These are phyloP conservation scores for Starmerella tilneyi DNA, from an alignment of 805 yeast species.

Conservation along the genomic window DNA sequence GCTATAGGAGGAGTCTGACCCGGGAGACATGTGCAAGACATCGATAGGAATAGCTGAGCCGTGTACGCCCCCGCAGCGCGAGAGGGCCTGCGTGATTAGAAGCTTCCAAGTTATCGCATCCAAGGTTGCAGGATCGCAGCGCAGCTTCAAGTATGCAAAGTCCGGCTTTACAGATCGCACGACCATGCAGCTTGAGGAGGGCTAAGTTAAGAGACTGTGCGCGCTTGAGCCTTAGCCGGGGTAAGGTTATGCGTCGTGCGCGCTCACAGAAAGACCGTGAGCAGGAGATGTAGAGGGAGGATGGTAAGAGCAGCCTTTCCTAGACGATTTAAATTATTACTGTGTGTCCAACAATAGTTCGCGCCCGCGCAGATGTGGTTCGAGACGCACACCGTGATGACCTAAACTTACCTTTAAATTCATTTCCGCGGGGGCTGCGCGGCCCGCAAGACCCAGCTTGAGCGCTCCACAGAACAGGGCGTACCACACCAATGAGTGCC, in stretches of 20 bases:
- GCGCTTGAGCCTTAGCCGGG: no score
- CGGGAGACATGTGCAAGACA: conserved; percentile 17
- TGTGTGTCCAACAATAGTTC: no score
- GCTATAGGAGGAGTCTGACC: not conserved
- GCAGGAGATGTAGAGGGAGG: no score
- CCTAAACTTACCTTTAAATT: not conserved
- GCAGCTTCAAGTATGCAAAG: conserved; percentile 29
- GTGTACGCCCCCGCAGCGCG: conserved; percentile 26
- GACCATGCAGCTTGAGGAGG: conserved; percentile 7
- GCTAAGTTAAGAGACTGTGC: not conserved
- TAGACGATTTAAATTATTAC: no score
- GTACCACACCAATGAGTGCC: not conserved
- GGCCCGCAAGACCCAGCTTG: no score
- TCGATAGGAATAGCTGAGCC: conserved; percentile 29
- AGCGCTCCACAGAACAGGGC: no score
- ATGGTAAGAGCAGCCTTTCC: no score
- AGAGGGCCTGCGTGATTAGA: conserved; percentile 22
- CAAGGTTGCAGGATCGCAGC: conserved; percentile 16
- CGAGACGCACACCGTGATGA: no score
- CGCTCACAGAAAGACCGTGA: no score
- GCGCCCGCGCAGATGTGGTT: no score
- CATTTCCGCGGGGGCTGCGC: not conserved
- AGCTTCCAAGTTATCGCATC: conserved; percentile 30
- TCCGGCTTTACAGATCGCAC: conserved; percentile 26
- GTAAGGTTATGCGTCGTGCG: no score